A percentile compares a stretch with the other conserved stretches of the same genome.
Evolutionary conservation across 2,329 filamentous ascomycete species (phyloP).

Genomic region (Samsoniella hepiali): DNA sequence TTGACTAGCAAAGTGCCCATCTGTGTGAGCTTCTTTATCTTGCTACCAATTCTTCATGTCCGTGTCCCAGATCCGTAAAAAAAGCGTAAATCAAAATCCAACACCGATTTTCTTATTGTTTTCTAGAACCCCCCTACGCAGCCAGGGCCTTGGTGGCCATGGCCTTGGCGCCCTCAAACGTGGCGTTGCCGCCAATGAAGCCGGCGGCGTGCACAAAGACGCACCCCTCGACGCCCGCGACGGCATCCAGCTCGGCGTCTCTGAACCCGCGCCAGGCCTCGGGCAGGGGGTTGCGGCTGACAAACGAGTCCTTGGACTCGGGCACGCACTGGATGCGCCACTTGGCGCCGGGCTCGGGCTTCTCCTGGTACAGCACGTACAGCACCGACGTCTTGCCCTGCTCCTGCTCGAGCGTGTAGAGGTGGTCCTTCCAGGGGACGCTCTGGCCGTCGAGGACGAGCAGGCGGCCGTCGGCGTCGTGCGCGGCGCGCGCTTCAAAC

Average conservation of each 20-base stretch:
- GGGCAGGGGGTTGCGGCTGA: constrained; percentile 86
- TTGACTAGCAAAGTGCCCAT: no score
- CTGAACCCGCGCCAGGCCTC: constrained; percentile 89
- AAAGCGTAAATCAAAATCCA: neutral
- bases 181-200: constrained; percentile 95
- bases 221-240: constrained; percentile 66
- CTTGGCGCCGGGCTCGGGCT: constrained; percentile 68
- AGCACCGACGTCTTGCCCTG: constrained; percentile 58
- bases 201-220: constrained; percentile 93
- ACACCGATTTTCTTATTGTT: neutral
- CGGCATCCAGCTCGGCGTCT: constrained; percentile 76
- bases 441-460: constrained; percentile 74
- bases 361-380: constrained; percentile 92
- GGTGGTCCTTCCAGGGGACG: constrained; percentile 94
- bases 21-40: no score
- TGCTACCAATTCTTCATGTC: neutral
- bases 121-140: constrained; percentile 25
- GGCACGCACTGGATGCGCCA: constrained; percentile 96
- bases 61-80: neutral
- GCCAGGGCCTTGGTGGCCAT: constrained; percentile 78
- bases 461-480: constrained; percentile 73
- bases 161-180: constrained; percentile 77
- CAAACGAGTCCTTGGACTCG: constrained; percentile 77
- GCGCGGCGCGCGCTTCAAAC: constrained; percentile 65
- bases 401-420: constrained; percentile 85